Evolutionary conservation across 345 rosid genomes (phyloP).

Genomic region (Litchi chinensis): DNA sequence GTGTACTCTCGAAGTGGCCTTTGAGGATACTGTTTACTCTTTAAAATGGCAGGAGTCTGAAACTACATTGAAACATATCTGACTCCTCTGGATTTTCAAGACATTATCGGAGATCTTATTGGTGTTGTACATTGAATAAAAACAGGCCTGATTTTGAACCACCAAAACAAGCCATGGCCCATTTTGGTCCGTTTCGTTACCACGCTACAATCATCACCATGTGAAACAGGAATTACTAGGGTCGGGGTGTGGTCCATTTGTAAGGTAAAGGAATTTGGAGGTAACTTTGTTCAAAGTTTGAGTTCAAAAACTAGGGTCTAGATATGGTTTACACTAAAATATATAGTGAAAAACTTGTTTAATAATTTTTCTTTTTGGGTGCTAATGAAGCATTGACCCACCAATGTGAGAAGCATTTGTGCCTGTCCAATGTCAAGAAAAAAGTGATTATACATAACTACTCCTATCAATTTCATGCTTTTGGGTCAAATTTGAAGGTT

Average conservation of each 20-base stretch:
- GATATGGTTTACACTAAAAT: too few species aligned
- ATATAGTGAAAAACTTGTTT: background rate
- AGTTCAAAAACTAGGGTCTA: slow-evolving; percentile 8
- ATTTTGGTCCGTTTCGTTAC: background rate
- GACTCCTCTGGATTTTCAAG: slow-evolving; percentile 4
- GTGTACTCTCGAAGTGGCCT: background rate
- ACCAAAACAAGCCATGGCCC: background rate
- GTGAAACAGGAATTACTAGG: background rate
- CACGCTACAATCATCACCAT: background rate
- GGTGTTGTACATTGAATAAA: background rate
- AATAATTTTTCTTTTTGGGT: background rate
- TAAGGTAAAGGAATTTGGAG: background rate
- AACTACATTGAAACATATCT: slow-evolving; percentile 31
- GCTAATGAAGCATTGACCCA: background rate
- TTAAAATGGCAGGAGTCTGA: slow-evolving; percentile 6
- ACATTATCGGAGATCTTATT: background rate
- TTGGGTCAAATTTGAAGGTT: slow-evolving; percentile 14
- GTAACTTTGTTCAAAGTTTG: slow-evolving; percentile 8
- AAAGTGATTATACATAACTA: background rate
- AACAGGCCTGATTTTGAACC: background rate
- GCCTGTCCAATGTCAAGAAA: background rate
- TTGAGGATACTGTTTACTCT: background rate
- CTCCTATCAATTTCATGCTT: background rate
- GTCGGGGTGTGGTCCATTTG: background rate
- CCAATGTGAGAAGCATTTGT: background rate